Conservation (phyloP, 1,284 basidiomycete genomes). For the Trichosporon asahii region DNA sequence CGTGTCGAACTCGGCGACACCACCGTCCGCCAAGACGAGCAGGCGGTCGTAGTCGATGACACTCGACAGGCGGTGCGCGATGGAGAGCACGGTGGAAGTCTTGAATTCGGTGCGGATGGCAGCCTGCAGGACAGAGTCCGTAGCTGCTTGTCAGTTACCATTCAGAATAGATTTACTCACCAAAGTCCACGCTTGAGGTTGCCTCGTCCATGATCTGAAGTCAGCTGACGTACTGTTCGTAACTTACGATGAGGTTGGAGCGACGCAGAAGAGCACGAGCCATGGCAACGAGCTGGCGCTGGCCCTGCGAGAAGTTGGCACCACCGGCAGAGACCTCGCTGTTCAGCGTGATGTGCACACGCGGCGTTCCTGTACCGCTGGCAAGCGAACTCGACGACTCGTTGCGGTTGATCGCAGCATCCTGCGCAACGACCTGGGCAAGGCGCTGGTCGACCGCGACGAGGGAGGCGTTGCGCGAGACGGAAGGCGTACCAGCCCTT, state of each 20-base stretch:
- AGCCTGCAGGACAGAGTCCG: conserved; percentile 65
- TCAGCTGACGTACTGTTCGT: background rate
- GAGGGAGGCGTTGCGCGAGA: background rate
- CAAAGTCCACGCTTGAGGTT: conserved; percentile 69
- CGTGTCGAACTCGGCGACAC: conserved; percentile 75
- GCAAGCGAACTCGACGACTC: conserved; percentile 4
- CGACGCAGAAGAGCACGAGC: conserved; percentile 67
- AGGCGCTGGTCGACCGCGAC: conserved; percentile 1
- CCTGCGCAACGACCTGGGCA: background rate
- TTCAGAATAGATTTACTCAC: background rate
- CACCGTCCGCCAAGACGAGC: conserved; percentile 75
- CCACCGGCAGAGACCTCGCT: conserved; percentile 74
- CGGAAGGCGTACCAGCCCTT: background rate
- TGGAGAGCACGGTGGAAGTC: conserved; percentile 72
- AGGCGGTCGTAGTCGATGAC: conserved; percentile 72
- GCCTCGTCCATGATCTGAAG: conserved; percentile 71
- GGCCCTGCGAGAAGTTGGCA: conserved; percentile 78
- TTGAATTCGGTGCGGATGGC: conserved; percentile 77
- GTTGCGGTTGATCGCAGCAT: conserved; percentile 11
- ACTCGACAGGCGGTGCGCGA: conserved; percentile 72
- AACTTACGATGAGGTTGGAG: conserved; percentile 62
- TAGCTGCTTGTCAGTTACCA: conserved; percentile 41
- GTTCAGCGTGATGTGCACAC: conserved; percentile 61
- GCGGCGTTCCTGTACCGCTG: conserved; percentile 7
- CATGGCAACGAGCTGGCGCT: conserved; percentile 72